phyloP scores from a whole-genome alignment of 1,139 yeast genomes.

The Barnettozyma hawaiiensis region DNA sequence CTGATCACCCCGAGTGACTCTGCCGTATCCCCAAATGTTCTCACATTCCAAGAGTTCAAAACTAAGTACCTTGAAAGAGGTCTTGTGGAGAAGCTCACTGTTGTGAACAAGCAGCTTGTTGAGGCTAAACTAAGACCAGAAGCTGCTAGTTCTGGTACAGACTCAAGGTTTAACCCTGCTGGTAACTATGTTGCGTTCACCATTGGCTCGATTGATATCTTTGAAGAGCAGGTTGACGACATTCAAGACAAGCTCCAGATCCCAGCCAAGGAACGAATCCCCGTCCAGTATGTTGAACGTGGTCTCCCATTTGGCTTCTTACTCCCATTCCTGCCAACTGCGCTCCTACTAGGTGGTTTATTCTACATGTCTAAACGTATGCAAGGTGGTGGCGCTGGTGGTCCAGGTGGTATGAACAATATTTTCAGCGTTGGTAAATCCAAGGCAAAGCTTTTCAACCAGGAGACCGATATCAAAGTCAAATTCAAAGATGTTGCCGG shows the following conservation, averaged over 20 bases:
- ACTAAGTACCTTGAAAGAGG: conserved; percentile 58
- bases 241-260: conserved; percentile 59
- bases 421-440: conserved; percentile 61
- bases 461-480: conserved; percentile 64
- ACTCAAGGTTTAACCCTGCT: conserved; percentile 13
- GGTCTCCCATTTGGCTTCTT: conserved; percentile 52
- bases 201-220: conserved; percentile 67
- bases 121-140: conserved; percentile 68
- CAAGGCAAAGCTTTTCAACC: conserved; percentile 65
- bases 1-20: conserved; percentile 29
- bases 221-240: conserved; percentile 60
- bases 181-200: conserved; percentile 34
- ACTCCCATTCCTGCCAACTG: conserved; percentile 63
- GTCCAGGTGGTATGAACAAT: conserved; percentile 40
- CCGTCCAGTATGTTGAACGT: conserved; percentile 57
- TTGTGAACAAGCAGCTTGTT: conserved; percentile 65
- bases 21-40: conserved; percentile 35
- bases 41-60: conserved; percentile 69
- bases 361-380: conserved; percentile 62
- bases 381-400: conserved; percentile 33
- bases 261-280: conserved; percentile 55
- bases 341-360: conserved; percentile 63
- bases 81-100: conserved; percentile 60
- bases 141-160: conserved; percentile 45
- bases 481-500: conserved; percentile 81